These are phyloP conservation scores for Hippophae tibetana DNA, from an alignment of 306 rosid species.

Conservation along the genomic window DNA sequence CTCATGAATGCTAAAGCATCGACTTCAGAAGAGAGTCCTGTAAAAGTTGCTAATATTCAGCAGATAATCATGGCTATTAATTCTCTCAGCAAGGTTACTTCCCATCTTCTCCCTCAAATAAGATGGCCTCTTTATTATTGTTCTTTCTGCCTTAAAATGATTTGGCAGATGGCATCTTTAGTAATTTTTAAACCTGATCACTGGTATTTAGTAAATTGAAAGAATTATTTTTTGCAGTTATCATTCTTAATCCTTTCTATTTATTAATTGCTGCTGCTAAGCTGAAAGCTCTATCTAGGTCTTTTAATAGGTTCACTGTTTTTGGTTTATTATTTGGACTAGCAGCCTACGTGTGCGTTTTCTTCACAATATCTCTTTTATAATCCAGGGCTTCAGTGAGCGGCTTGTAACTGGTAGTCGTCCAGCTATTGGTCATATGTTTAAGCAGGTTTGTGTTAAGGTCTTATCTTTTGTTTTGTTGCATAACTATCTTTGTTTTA, in stretches of 20 bases:
- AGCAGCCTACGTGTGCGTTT: background rate
- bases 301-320: background rate
- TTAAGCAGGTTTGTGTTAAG: slow-evolving; percentile 64
- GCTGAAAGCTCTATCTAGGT: background rate
- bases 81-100: slow-evolving; percentile 89
- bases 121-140: background rate
- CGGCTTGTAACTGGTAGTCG: slow-evolving; percentile 94
- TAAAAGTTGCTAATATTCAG: slow-evolving; percentile 60
- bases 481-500: background rate
- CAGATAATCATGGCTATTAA: slow-evolving; percentile 89
- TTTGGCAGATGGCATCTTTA: background rate
- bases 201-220: background rate
- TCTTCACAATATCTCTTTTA: slow-evolving; percentile 3
- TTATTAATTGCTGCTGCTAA: background rate
- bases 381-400: slow-evolving; percentile 84
- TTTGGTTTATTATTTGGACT: slow-evolving; percentile 4
- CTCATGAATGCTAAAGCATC: slow-evolving; percentile 48
- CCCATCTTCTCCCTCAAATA: slow-evolving; percentile 12
- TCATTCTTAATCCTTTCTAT: background rate
- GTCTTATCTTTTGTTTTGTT: slow-evolving; percentile 1
- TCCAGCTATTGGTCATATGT: slow-evolving; percentile 92
- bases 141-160: slow-evolving; percentile 4
- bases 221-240: background rate
- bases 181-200: background rate
- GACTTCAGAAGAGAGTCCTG: slow-evolving; percentile 54